These are phyloP conservation scores for Ogataea trehaloabstinens DNA, from an alignment of 805 yeast genomes.

Conservation along the genomic window DNA sequence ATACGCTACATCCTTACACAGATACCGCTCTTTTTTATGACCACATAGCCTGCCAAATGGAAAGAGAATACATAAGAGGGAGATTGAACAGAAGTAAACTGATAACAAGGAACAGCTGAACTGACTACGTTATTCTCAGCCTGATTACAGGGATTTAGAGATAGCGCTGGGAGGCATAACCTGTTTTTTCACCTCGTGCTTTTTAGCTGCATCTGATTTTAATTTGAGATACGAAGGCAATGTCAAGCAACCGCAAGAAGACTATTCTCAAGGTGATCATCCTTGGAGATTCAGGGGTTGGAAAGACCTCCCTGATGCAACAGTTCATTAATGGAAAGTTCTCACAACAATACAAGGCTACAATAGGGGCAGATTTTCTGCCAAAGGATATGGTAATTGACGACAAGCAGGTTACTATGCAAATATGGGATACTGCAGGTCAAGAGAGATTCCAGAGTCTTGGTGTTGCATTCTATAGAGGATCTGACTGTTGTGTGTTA, in stretches of 20 bases:
- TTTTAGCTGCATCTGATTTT: too few species aligned
- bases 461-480: slow-evolving; percentile 96
- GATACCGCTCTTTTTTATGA: not conserved
- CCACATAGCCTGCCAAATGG: not conserved
- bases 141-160: too few species aligned
- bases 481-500: slow-evolving; percentile 96
- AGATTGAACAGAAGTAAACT: not conserved
- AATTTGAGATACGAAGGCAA: slow-evolving; percentile 20
- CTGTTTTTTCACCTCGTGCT: too few species aligned
- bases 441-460: slow-evolving; percentile 96
- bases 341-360: slow-evolving; percentile 93
- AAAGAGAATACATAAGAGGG: not conserved
- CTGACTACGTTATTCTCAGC: too few species aligned
- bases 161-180: too few species aligned
- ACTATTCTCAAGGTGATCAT: slow-evolving; percentile 83
- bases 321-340: slow-evolving; percentile 94
- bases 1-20: too few species aligned
- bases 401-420: slow-evolving; percentile 76
- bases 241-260: slow-evolving; percentile 64
- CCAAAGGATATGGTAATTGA: slow-evolving; percentile 89
- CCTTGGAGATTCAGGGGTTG: slow-evolving; percentile 96
- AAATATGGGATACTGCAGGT: slow-evolving; percentile 98
- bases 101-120: not conserved
- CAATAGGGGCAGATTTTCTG: slow-evolving; percentile 95
- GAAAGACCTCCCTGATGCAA: slow-evolving; percentile 96